Evolutionary conservation across 805 yeast species (phyloP).

Genomic region (Wickerhamiella azymoides): DNA sequence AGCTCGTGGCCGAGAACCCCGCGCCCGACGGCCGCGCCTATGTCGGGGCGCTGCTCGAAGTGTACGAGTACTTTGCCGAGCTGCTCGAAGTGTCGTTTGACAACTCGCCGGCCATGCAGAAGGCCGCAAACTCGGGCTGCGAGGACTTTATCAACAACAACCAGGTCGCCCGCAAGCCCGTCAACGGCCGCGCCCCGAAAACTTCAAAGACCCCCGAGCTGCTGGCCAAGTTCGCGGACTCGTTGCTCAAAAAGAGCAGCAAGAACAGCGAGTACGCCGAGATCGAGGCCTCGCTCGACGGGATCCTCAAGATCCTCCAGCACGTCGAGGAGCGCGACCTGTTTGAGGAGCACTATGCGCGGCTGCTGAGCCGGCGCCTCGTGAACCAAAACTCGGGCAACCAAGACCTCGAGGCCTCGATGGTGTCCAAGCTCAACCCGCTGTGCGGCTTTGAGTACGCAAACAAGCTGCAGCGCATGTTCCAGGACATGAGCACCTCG

Average conservation of each 20-base stretch:
- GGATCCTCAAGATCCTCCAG: conserved; percentile 73
- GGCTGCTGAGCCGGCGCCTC: conserved; percentile 76
- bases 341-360: conserved; percentile 83
- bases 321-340: conserved; percentile 90
- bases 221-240: conserved; percentile 79
- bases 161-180: conserved; percentile 46
- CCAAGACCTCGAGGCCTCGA: conserved; percentile 69
- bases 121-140: conserved; percentile 83
- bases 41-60: conserved; percentile 58
- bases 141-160: conserved; percentile 71
- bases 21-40: conserved; percentile 61
- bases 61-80: conserved; percentile 51
- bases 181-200: conserved; percentile 13
- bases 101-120: conserved; percentile 63
- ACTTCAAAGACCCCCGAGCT: conserved; percentile 81
- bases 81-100: conserved; percentile 57
- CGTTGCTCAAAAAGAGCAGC: conserved; percentile 59
- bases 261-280: conserved; percentile 53
- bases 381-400: conserved; percentile 76
- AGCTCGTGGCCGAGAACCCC: conserved; percentile 30
- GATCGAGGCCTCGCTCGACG: conserved; percentile 57
- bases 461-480: conserved; percentile 88
- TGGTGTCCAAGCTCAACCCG: conserved; percentile 74
- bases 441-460: conserved; percentile 90
- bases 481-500: conserved; percentile 80